Percentiles rank a stretch among this genome's conserved stretches.
Conservation (phyloP, 768 basidiomycete genomes). For the Termitomyces sp. region DNA sequence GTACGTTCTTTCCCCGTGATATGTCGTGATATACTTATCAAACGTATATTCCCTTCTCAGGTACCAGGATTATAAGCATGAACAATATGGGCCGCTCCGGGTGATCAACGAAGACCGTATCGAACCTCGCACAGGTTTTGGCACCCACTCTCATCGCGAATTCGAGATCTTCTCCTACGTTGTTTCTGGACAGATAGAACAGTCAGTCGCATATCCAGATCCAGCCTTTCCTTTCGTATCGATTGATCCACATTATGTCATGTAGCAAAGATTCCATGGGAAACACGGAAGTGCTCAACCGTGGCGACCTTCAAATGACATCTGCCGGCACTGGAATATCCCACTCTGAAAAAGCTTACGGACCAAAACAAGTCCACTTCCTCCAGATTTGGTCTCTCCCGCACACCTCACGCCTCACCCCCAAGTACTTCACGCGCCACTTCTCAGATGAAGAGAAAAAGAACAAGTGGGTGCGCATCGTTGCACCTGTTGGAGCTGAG, state of each 20-base stretch:
- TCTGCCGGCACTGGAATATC: constrained; percentile 89
- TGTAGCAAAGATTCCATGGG: constrained; percentile 85
- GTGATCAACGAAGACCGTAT: constrained; percentile 96
- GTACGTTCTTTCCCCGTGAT: constrained; percentile 41
- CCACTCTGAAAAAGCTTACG: constrained; percentile 59
- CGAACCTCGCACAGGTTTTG: constrained; percentile 70
- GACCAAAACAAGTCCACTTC: constrained; percentile 40
- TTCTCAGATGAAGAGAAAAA: constrained; percentile 81
- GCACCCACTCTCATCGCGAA: constrained; percentile 76
- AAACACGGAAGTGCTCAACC: constrained; percentile 82
- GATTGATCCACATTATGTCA: background rate
- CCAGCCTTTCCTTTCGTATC: background rate
- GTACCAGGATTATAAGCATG: constrained; percentile 56
- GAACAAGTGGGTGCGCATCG: constrained; percentile 65
- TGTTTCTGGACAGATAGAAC: constrained; percentile 72
- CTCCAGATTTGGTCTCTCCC: constrained; percentile 51
- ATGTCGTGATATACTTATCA: background rate
- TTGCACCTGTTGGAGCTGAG: constrained; percentile 61
- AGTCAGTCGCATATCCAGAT: constrained; percentile 39
- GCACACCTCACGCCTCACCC: constrained; percentile 41
- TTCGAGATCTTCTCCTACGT: constrained; percentile 93
- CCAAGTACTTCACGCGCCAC: constrained; percentile 84
- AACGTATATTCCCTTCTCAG: constrained; percentile 18
- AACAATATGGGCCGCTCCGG: constrained; percentile 68
- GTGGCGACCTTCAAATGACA: constrained; percentile 89